Conservation (phyloP, 2,329 filamentous ascomycete species). For the Oidium heveae region DNA sequence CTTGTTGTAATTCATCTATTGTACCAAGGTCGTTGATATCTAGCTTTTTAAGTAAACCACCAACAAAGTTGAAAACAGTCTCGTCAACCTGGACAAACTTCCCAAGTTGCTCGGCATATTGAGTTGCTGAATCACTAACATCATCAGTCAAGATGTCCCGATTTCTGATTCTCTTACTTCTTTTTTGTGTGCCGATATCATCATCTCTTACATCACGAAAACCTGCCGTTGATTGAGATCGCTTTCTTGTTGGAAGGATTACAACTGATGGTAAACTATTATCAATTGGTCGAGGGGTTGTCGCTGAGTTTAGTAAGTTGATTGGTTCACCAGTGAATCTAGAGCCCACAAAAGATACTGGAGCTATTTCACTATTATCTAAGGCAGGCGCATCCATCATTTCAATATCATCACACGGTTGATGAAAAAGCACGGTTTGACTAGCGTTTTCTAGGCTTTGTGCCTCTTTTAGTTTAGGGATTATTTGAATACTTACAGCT, state of each 20-base stretch:
- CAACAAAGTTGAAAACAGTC: slow-evolving; percentile 11
- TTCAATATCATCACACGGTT: slow-evolving; percentile 5
- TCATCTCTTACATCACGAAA: slow-evolving; percentile 30
- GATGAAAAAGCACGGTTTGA: background rate
- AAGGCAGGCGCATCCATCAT: slow-evolving; percentile 7
- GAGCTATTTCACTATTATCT: slow-evolving; percentile 3
- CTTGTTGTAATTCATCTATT: slow-evolving; percentile 9
- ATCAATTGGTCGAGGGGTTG: slow-evolving; percentile 7
- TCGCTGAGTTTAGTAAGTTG: slow-evolving; percentile 6
- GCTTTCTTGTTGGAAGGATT: slow-evolving; percentile 22
- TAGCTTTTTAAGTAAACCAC: slow-evolving; percentile 9
- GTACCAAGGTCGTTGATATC: slow-evolving; percentile 12
- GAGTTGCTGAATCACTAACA: slow-evolving; percentile 23
- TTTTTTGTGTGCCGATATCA: slow-evolving; percentile 30
- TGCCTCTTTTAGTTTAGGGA: background rate
- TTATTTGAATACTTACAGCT: slow-evolving; percentile 7
- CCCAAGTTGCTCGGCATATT: slow-evolving; percentile 28
- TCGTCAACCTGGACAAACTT: slow-evolving; percentile 10
- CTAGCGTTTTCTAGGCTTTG: background rate
- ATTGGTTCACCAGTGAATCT: slow-evolving; percentile 6
- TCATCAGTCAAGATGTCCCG: slow-evolving; percentile 28
- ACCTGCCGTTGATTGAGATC: slow-evolving; percentile 36
- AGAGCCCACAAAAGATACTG: slow-evolving; percentile 3
- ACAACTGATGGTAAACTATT: slow-evolving; percentile 4
- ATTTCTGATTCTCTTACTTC: slow-evolving; percentile 38